Percentiles rank a stretch among this genome's conserved stretches.
phyloP scores from a whole-genome alignment of 2,329 filamentous ascomycete species.

The Esteya vermicola region DNA sequence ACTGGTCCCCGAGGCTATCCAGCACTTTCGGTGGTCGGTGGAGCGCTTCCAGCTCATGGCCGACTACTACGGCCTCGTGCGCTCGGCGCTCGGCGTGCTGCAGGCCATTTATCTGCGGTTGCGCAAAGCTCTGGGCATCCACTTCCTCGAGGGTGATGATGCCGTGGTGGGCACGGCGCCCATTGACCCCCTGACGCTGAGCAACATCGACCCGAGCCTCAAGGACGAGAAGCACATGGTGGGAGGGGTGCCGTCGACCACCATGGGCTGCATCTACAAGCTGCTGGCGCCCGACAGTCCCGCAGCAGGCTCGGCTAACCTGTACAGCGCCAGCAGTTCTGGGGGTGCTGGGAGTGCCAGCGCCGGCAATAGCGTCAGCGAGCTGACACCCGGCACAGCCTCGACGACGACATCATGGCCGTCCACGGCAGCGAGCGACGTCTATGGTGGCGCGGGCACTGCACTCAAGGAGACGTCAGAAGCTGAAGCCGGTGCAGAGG shows the following conservation, averaged over 20 bases:
- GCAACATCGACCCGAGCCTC: constrained; percentile 11
- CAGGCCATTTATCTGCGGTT: constrained; percentile 39
- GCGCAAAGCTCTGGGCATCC: constrained; percentile 30
- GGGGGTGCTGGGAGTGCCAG: too few species aligned
- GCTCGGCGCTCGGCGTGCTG: constrained; percentile 38
- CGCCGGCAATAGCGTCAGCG: too few species aligned
- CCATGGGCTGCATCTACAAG: background rate
- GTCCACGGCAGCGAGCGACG: constrained; percentile 6
- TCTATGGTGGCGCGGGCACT: too few species aligned
- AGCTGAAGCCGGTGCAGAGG: too few species aligned
- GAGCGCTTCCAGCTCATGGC: constrained; percentile 44
- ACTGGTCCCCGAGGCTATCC: constrained; percentile 29
- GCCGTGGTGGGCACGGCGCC: constrained; percentile 1
- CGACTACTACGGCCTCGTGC: constrained; percentile 36
- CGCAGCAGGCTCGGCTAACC: background rate
- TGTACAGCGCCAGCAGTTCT: too few species aligned
- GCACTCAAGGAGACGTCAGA: too few species aligned
- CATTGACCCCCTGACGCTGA: constrained; percentile 8
- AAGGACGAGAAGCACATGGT: constrained; percentile 3
- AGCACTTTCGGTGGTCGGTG: constrained; percentile 45
- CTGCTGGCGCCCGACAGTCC: too few species aligned
- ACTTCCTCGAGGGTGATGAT: constrained; percentile 13
- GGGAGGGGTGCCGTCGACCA: background rate
- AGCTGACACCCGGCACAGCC: constrained; percentile 4
- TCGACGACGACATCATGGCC: constrained; percentile 1